Evolutionary conservation across 1,284 basidiomycete species (phyloP).

Genomic region (Peniophora sp.): DNA sequence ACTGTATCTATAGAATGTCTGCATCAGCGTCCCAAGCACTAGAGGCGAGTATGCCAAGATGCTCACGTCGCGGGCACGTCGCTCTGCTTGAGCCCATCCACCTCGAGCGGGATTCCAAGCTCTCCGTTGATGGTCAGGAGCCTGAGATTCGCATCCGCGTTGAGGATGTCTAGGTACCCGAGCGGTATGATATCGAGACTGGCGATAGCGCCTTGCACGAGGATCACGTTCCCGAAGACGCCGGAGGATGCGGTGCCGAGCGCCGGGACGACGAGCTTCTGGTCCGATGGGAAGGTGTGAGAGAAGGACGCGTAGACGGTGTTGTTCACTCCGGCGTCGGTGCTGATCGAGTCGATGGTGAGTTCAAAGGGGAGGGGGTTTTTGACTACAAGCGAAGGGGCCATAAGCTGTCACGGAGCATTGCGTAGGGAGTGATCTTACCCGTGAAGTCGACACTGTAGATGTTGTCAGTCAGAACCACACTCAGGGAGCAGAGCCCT

Average conservation of each 20-base stretch:
- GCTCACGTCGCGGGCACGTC: slow-evolving; percentile 23
- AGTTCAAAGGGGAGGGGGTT: slow-evolving; percentile 37
- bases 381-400: slow-evolving; percentile 18
- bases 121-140: slow-evolving; percentile 23
- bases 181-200: slow-evolving; percentile 29
- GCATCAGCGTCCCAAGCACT: too few species aligned
- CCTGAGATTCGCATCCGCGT: slow-evolving; percentile 28
- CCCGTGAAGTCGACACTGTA: slow-evolving; percentile 2
- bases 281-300: slow-evolving; percentile 24
- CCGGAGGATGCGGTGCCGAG: slow-evolving; percentile 30
- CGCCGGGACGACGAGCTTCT: slow-evolving; percentile 25
- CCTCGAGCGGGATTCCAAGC: slow-evolving; percentile 24
- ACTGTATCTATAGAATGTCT: too few species aligned
- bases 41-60: too few species aligned
- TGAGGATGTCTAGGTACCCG: slow-evolving; percentile 27
- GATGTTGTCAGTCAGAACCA: neutral
- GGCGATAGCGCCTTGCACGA: slow-evolving; percentile 26
- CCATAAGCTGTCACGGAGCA: neutral
- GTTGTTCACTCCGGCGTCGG: slow-evolving; percentile 31
- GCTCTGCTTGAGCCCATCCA: slow-evolving; percentile 24
- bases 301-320: slow-evolving; percentile 32
- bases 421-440: neutral
- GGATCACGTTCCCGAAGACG: slow-evolving; percentile 27
- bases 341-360: slow-evolving; percentile 30
- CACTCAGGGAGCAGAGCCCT: too few species aligned